Base-by-base conservation (phyloP, 371 early-diverging fungal species). In the Mortierella sp. region DNA sequence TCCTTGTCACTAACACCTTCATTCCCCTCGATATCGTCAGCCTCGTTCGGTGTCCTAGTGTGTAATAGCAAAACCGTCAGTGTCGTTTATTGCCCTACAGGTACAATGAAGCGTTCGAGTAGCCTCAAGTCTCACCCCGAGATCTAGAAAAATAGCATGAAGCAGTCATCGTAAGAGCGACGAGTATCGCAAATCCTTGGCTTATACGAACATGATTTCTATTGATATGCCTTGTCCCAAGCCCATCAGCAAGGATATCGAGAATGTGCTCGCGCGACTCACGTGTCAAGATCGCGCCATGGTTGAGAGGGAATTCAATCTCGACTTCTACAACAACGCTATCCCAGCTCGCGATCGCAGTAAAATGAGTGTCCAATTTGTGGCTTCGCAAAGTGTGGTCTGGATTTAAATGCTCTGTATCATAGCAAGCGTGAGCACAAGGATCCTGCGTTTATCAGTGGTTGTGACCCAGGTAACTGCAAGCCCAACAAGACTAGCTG, bases 1-100 rank as follows among this genome's bases (percentile, higher is more conserved):
- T 10, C 0, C 43, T 10, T 43, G 13, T 10, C 43, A 43, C 43
- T 43, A 43, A 43, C 21, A 1, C 16, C 7, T 11, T 33, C 28
- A 41, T 50, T 61, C 10, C 40, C 7, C 28, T 47, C 9, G 1
- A 41, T 41, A n/a, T 47, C 10, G 0, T 5, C 41, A 75, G 76
- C 76, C 3, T 61, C 70, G 1, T 69, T 69, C 24, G 50, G 67
- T 16, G 62, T 75, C 63, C 70, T 75, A 11, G 53, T 61, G 15
- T 75, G 76, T 15, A 16, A 65, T 4, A 70, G 69, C 58, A 64
- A 61, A 43, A 66, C 66, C n/a, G 65, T 75, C 41, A 70, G 70
- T 21, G 70, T 66, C 11, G 63, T 75, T 9, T 75, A 60, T 48
- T 70, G 70, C 61, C 70, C 76, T 28, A 55, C 47, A 15, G 70